Evolutionary conservation across 768 basidiomycete genomes (phyloP), one percentile per base, ranked within the genome.

Genomic region (Phlebiopsis flavidoalba): DNA sequence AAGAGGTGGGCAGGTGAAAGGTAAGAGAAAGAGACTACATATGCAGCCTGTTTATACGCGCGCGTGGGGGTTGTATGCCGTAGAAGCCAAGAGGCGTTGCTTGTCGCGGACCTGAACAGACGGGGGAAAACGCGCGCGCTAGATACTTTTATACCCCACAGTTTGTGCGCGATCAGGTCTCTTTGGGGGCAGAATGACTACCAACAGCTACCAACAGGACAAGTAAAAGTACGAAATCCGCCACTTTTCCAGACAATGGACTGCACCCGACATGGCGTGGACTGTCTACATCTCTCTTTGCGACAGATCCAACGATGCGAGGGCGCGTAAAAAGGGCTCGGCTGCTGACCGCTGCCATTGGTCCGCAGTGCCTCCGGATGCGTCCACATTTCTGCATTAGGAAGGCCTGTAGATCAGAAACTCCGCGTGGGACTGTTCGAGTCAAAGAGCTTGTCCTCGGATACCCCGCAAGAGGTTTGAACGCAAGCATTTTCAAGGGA

Each of bases 21-120:
- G 53, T 36, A n/a, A 36, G 24, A 49, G 19, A 49, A 19, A 49
- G 24, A 49, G n/a, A 49, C n/a, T n/a, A n/a, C n/a, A n/a, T n/a
- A n/a, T 49, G 48, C 48, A 49, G 48, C 48, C 48, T 49, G 48
- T n/a, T 49, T n/a, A n/a, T n/a, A n/a, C n/a, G 48, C 48, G 48
- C 12, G 48, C 48, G 48, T 17, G 48, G 48, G n/a, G 15, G 48
- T 15, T 21, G 48, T 5, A 11, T 12, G 40, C 40, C 40, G 40
- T 43, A 17, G 40, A 43, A 43, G 17, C 40, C 40, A 12, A 17
- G 40, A 43, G 40, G 40, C 40, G 40, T 43, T 43, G 40, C 40
- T 43, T 43, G 40, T 43, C 17, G 40, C 40, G 40, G 40, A 43
- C 11, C 37, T 12, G 40, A 43, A 43, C 12, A 43, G 40, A 43